These are phyloP conservation scores for Pleurotus salmoneostramineus DNA, from an alignment of 768 basidiomycete species.

Conservation along the genomic window DNA sequence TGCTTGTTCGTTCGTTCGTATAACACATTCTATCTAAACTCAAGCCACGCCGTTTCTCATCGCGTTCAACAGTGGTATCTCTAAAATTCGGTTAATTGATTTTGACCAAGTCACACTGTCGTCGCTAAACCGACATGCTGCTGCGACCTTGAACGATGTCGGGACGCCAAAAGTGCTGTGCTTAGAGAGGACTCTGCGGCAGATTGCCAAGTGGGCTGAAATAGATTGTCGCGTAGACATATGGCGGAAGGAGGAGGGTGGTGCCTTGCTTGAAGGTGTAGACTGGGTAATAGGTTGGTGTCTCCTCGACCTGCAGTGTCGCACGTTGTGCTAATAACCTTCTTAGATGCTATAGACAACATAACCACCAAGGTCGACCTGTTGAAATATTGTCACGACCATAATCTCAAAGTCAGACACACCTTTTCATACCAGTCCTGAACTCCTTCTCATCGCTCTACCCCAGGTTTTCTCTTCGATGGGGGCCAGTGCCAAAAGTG, in stretches of 20 bases:
- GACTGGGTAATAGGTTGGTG: conserved; percentile 90
- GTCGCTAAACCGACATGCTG: conserved; percentile 92
- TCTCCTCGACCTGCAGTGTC: background rate
- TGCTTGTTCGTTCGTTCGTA: conserved; percentile 87
- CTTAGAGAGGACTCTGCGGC: conserved; percentile 62
- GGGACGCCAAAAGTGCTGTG: conserved; percentile 89
- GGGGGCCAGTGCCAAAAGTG: conserved; percentile 93
- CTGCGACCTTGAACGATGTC: conserved; percentile 84
- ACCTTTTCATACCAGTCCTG: background rate
- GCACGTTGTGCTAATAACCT: background rate
- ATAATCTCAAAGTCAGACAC: conserved; percentile 64
- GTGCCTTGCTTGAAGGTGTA: conserved; percentile 67
- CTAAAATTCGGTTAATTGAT: conserved; percentile 78
- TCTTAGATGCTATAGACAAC: conserved; percentile 91
- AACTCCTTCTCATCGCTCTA: conserved; percentile 35
- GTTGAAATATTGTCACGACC: conserved; percentile 80
- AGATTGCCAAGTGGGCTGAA: conserved; percentile 82
- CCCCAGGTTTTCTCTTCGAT: conserved; percentile 92
- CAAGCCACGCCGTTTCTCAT: too few species aligned
- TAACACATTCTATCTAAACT: background rate
- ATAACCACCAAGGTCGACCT: conserved; percentile 96
- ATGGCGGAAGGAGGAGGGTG: conserved; percentile 83
- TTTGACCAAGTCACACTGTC: conserved; percentile 97
- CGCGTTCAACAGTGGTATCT: conserved; percentile 51
- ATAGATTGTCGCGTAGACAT: conserved; percentile 82